A percentile compares a stretch with the other conserved stretches of the same genome.
Conservation (phyloP, 129 eudicot genomes). For the Apium graveolens region DNA sequence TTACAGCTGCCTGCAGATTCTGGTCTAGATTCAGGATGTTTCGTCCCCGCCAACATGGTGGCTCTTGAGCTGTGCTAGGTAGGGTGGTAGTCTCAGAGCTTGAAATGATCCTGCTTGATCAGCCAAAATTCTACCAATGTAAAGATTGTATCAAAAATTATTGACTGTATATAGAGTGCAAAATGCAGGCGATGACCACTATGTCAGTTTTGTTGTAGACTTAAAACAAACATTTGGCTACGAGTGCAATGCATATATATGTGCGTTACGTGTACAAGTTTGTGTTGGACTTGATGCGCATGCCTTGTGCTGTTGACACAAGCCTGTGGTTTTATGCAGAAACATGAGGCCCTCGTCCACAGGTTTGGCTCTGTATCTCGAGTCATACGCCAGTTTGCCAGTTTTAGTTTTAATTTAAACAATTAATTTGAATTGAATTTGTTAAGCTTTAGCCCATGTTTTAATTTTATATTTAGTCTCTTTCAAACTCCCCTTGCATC, state of each 20-base stretch:
- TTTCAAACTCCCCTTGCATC: no score
- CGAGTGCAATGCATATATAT: neutral
- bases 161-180: neutral
- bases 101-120: conserved; percentile 1
- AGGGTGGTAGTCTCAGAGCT: neutral
- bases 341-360: neutral
- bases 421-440: no score
- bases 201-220: neutral
- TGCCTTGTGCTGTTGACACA: neutral
- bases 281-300: neutral
- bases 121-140: neutral
- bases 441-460: no score
- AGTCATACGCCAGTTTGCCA: neutral
- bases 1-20: neutral
- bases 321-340: neutral
- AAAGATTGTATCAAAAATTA: neutral
- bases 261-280: neutral
- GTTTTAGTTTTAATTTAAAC: neutral
- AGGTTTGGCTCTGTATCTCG: neutral
- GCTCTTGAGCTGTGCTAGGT: neutral
- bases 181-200: neutral
- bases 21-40: neutral
- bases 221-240: neutral
- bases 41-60: neutral
- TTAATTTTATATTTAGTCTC: neutral